Percentiles rank a stretch among this genome's conserved stretches.
These are phyloP conservation scores for Diplodia seriata DNA, from an alignment of 2,329 filamentous ascomycete species.

Conservation along the genomic window DNA sequence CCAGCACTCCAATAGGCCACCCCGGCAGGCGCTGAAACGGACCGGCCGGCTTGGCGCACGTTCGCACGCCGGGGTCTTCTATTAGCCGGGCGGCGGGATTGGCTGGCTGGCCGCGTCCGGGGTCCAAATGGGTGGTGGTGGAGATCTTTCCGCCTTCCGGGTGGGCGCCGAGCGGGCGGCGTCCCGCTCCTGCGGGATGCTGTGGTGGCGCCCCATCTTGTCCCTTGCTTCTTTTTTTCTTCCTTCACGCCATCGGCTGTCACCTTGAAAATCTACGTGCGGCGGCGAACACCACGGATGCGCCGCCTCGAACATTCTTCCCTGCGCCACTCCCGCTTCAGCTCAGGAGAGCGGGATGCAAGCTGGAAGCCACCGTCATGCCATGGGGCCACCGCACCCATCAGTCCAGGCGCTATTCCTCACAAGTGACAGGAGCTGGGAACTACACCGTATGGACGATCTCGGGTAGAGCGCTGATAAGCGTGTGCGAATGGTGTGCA, in stretches of 20 bases:
- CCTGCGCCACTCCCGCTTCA: background rate
- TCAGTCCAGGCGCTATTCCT: background rate
- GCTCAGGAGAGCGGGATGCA: background rate
- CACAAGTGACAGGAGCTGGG: too few relatives aligned
- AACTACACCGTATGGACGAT: too few relatives aligned
- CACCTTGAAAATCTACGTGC: too few relatives aligned
- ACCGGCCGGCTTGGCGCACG: slow-evolving; percentile 6
- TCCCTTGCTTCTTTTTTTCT: background rate
- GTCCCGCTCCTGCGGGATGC: slow-evolving; percentile 7
- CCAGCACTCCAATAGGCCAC: background rate
- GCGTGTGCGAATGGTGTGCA: too few relatives aligned
- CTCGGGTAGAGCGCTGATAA: too few relatives aligned
- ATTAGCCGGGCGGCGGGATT: background rate
- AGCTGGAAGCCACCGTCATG: background rate
- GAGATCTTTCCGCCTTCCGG: slow-evolving; percentile 26
- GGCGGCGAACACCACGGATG: background rate
- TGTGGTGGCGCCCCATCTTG: background rate
- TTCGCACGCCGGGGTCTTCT: background rate
- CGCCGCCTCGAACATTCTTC: background rate
- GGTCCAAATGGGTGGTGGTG: background rate
- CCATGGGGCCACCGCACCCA: background rate
- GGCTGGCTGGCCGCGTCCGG: slow-evolving; percentile 9
- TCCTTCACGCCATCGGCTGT: background rate
- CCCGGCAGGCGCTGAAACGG: background rate
- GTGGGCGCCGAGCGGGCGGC: background rate